Base-by-base conservation (phyloP, 2,329 filamentous ascomycete species). In the Calonectria hawksworthii region DNA sequence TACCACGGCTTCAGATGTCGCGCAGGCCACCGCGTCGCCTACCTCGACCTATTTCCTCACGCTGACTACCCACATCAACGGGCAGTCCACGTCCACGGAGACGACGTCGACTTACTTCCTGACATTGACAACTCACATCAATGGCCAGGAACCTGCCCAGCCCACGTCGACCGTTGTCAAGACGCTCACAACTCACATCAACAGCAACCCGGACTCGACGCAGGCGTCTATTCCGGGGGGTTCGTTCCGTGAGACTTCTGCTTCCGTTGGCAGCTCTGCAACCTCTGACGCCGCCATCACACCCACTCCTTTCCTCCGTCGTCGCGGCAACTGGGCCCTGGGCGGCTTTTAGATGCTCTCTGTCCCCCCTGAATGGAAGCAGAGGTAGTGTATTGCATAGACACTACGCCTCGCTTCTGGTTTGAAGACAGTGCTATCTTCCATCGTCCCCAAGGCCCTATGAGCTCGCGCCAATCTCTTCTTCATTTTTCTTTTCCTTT, bases 291-390 rank as follows among this genome's bases (percentile, higher is more conserved):
- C 32, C 41, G 72, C 44, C 75, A 73, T 30, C 72, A 75, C 69
- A 74, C 80, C 23, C 59, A 72, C 32, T 74, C 76, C 54, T 23
- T 80, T 80, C 65, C 76, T 81, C 44, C 80, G 78, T 32, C 74
- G 75, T 26, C 80, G 80, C 30, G 66, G 65, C 26, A 77, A 75
- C 72, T 81, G 81, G 81, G 80, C 75, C 28, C 74, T 82, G 68
- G 80, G 80, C 34, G 64, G 74, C 65, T 76, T 75, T 26, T 81
- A 80, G 73, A 67, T 63, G 7, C 38, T 9, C 11, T 34, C 2
- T 21, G 10, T 26, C 23, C 47, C 13, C 30, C 26, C 26, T n/a
- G 23, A 4, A 13, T 8, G 6, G 44, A 64, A 34, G 34, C 23
- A 26, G 34, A 34, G 32, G 21, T 47, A 28, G 26, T 30, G 18